phyloP scores from a whole-genome alignment of 305 asterid species.

The Solanum hybrid region DNA sequence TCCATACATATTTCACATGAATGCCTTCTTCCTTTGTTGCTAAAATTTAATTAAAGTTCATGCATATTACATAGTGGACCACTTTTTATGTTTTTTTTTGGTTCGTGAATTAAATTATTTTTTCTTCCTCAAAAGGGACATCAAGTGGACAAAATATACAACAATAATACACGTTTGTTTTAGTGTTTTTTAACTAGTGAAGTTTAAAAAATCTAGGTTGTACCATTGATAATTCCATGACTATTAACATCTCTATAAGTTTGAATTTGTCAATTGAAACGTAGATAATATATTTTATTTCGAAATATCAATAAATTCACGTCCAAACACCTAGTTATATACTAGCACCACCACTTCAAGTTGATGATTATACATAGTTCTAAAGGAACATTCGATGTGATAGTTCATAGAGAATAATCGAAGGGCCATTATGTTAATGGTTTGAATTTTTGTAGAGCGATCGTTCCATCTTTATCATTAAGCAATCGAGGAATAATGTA shows the following conservation, averaged over 20 bases:
- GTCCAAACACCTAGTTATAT: background rate
- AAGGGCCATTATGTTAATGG: background rate
- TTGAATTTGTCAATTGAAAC: background rate
- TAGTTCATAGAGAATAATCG: background rate
- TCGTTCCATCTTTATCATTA: background rate
- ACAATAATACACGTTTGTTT: background rate
- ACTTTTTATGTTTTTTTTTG: background rate
- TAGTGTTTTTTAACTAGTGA: background rate
- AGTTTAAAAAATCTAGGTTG: background rate
- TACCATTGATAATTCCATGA: background rate
- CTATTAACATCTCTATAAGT: background rate
- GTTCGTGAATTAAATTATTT: background rate
- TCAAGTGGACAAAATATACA: background rate
- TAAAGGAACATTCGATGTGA: background rate
- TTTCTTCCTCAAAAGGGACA: conserved; percentile 6
- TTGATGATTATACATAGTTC: background rate
- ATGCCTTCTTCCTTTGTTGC: background rate
- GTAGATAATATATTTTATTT: background rate
- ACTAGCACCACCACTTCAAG: background rate
- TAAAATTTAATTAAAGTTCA: background rate
- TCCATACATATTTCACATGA: conserved; percentile 15
- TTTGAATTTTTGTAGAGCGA: background rate
- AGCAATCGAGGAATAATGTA: background rate
- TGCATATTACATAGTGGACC: background rate
- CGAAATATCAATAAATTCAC: background rate